Base-by-base conservation (phyloP, 2,329 filamentous ascomycete genomes). In the Triangularia setosa region DNA sequence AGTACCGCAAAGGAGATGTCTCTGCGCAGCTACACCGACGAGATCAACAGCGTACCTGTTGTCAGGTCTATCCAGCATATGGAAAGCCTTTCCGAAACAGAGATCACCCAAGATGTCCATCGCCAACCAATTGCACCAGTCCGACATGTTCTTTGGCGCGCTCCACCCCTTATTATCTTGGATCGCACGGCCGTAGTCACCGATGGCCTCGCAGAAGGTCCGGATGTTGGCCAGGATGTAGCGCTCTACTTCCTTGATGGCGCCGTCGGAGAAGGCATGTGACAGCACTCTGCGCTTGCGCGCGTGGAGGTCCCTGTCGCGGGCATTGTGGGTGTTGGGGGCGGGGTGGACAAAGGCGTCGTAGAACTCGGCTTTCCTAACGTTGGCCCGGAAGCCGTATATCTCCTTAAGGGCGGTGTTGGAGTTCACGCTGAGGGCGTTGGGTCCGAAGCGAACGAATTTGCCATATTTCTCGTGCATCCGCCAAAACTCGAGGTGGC, bases 341-440 rank as follows among this genome's bases (percentile, higher is more conserved):
- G 86, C 84, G 16, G 88, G 89, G 63, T 90, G 87, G 1, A 87
- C 87, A 73, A 91, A 91, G 48, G 87, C 87, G 68, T 90, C 84
- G 78, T 92, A 92, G 78, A 91, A 91, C 69, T 87, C 83, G 48
- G 88, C 83, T 77, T 92, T 91, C 75, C 83, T 79, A 28, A 89
- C 85, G 65, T 88, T 88, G 73, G 84, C 76, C 58, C 80, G 80
- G 78, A 87, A 86, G 68, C 87, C 85, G 76, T 89, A 88, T 66
- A 90, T 88, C 18, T 87, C 83, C 73, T 86, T 86, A 64, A 91
- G 79, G 0, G 90, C 89, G 7, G 83, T 83, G 66, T 84, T 84
- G 62, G 87, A 88, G 80, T 95, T 94, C 79, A 96, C 86, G 0
- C 88, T 91, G 52, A 96, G 79, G 65, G 85, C 86, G 75, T 92